phyloP scores from a whole-genome alignment of 306 rosid species.

The Casuarina cunninghamiana region DNA sequence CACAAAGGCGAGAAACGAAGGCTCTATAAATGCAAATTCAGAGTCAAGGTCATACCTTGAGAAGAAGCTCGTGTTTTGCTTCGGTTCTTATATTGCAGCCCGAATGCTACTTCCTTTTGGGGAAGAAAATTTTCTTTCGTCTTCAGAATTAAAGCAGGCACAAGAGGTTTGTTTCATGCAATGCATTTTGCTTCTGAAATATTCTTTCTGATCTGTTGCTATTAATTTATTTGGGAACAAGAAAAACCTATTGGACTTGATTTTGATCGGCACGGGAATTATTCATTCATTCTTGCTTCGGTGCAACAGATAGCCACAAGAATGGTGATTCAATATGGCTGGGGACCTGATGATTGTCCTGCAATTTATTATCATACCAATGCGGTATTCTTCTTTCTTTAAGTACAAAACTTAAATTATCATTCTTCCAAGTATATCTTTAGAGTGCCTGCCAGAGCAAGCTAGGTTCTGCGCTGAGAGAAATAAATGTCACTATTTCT shows the following conservation, averaged over 20 bases:
- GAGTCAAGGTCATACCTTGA: slow-evolving; percentile 97
- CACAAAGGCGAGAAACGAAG: slow-evolving; percentile 70
- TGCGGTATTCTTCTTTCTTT: slow-evolving; percentile 69
- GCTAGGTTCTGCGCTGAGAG: not conserved
- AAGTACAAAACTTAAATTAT: slow-evolving; percentile 18
- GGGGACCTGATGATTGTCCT: slow-evolving; percentile 99
- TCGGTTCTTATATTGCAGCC: slow-evolving; percentile 87
- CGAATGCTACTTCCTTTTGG: slow-evolving; percentile 95
- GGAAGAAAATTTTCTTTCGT: slow-evolving; percentile 85
- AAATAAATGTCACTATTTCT: not conserved
- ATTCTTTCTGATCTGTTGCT: slow-evolving; percentile 26
- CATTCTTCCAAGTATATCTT: slow-evolving; percentile 6
- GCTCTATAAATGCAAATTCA: slow-evolving; percentile 56
- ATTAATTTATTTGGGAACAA: slow-evolving; percentile 11
- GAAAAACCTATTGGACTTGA: slow-evolving; percentile 7
- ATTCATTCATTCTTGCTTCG: not conserved
- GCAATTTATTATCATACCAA: slow-evolving; percentile 76
- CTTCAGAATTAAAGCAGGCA: slow-evolving; percentile 77
- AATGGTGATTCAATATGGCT: slow-evolving; percentile 96
- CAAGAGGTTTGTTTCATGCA: slow-evolving; percentile 72
- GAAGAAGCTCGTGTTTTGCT: slow-evolving; percentile 94
- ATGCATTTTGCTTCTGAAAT: slow-evolving; percentile 20
- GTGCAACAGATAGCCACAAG: slow-evolving; percentile 84
- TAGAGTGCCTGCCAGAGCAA: not conserved
- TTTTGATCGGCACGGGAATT: slow-evolving; percentile 20